These are phyloP conservation scores for Quercus glauca DNA, from an alignment of 306 rosid genomes.

Conservation along the genomic window DNA sequence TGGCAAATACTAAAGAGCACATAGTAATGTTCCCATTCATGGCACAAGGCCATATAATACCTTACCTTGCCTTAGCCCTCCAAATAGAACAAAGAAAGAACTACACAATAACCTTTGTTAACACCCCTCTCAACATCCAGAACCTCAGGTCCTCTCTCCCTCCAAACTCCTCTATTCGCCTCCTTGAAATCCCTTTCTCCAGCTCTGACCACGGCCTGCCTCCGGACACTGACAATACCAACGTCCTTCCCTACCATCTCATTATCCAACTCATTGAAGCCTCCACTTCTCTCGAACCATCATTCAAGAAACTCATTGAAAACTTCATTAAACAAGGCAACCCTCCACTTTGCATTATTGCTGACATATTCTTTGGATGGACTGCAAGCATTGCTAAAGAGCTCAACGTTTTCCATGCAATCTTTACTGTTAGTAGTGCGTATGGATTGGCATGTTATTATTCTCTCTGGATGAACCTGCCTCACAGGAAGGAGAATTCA, in stretches of 20 bases:
- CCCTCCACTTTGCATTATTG: conserved; percentile 37
- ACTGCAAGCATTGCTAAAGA: conserved; percentile 47
- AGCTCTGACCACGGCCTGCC: conserved; percentile 54
- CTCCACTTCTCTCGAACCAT: conserved; percentile 30
- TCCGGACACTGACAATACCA: conserved; percentile 51
- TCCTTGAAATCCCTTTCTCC: conserved; percentile 44
- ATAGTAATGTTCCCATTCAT: conserved; percentile 61
- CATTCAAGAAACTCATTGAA: conserved; percentile 35
- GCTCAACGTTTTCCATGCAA: conserved; percentile 41
- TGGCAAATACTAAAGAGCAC: conserved; percentile 28
- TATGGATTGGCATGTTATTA: conserved; percentile 62
- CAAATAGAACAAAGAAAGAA: conserved; percentile 27
- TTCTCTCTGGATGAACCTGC: conserved; percentile 65
- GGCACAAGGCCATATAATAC: conserved; percentile 73
- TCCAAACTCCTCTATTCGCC: conserved; percentile 35
- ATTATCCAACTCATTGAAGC: conserved; percentile 55
- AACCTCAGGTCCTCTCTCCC: conserved; percentile 51
- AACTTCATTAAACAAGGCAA: neutral
- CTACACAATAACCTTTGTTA: conserved; percentile 34
- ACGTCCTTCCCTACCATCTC: conserved; percentile 45
- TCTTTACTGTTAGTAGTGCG: conserved; percentile 41
- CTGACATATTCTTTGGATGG: conserved; percentile 76
- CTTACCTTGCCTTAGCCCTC: conserved; percentile 52
- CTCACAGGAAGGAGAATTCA: conserved; percentile 33
- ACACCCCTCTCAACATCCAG: conserved; percentile 45